Conservation (phyloP, 2,329 filamentous ascomycete genomes). For the Pseudogymnoascus sp. region DNA sequence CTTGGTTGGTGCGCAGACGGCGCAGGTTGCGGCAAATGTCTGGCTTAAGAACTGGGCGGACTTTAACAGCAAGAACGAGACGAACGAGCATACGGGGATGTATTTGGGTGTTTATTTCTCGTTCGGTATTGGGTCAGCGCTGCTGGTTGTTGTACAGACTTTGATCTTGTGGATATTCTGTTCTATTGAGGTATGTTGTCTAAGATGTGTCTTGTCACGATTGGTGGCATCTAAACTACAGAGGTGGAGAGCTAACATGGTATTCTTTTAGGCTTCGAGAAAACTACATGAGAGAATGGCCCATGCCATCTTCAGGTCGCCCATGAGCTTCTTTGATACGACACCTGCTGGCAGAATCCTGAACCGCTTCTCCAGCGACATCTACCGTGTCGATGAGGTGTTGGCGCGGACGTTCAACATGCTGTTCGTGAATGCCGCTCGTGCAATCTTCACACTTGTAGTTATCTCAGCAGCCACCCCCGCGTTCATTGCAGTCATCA, state of each 20-base stretch:
- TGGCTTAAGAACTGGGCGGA: slow-evolving; percentile 96
- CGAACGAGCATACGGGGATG: slow-evolving; percentile 72
- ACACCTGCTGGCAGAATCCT: slow-evolving; percentile 94
- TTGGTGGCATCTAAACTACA: slow-evolving; percentile 20
- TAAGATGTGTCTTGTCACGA: slow-evolving; percentile 5
- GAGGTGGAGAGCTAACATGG: slow-evolving; percentile 14
- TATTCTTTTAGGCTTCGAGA: slow-evolving; percentile 60
- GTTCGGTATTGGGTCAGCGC: slow-evolving; percentile 79
- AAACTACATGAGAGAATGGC: slow-evolving; percentile 98
- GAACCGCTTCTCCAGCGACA: slow-evolving; percentile 86
- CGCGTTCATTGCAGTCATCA: slow-evolving; percentile 67
- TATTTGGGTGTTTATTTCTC: slow-evolving; percentile 95
- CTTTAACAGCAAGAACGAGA: slow-evolving; percentile 55
- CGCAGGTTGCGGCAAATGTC: slow-evolving; percentile 73
- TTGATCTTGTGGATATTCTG: slow-evolving; percentile 98
- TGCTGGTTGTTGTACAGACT: slow-evolving; percentile 82
- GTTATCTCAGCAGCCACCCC: slow-evolving; percentile 80
- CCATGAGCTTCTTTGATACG: slow-evolving; percentile 98
- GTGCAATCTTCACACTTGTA: slow-evolving; percentile 72
- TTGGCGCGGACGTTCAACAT: slow-evolving; percentile 97
- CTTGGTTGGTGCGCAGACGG: slow-evolving; percentile 71
- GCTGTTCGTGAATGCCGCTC: slow-evolving; percentile 70
- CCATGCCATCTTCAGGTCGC: slow-evolving; percentile 90
- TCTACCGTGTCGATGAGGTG: slow-evolving; percentile 82
- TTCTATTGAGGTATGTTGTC: slow-evolving; percentile 74